These are phyloP conservation scores for Nicotiana attenuata DNA, from an alignment of 257 asterid species.

Conservation along the genomic window DNA sequence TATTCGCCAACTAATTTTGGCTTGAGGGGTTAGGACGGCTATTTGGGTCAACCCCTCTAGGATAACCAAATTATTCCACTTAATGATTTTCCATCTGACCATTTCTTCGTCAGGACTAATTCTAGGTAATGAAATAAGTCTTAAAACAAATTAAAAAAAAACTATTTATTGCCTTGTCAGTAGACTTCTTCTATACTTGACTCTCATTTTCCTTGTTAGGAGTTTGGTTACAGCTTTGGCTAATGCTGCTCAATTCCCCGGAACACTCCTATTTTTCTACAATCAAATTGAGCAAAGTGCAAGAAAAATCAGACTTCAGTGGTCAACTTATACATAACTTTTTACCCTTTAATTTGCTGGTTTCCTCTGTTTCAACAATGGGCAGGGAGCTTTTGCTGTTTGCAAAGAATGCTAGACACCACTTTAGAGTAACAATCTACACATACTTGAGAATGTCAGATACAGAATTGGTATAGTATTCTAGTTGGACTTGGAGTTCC, in stretches of 20 bases:
- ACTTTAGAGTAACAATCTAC: neutral
- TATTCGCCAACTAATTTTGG: too few species aligned
- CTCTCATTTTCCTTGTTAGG: too few species aligned
- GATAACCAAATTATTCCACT: neutral
- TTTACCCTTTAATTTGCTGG: neutral
- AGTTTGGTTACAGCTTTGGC: too few species aligned
- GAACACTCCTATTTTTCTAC: neutral
- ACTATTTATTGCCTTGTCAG: too few species aligned
- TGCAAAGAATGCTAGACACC: neutral
- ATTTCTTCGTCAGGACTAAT: neutral
- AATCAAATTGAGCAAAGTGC: neutral
- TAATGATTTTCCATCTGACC: neutral
- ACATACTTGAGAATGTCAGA: conserved; percentile 36
- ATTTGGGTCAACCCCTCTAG: too few species aligned
- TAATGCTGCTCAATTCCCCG: too few species aligned
- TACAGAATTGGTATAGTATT: conserved; percentile 44
- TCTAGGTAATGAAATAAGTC: too few species aligned
- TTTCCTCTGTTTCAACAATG: neutral
- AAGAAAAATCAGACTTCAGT: neutral
- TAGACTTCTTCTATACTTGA: too few species aligned
- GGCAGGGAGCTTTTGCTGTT: conserved; percentile 3
- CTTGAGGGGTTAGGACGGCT: too few species aligned
- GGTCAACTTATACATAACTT: neutral
- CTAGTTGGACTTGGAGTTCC: conserved; percentile 53
- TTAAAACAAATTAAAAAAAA: too few species aligned